A percentile compares a stretch with the other conserved stretches of the same genome.
These are phyloP conservation scores for Fibroporia radiculosa DNA, from an alignment of 768 basidiomycete genomes.

Conservation along the genomic window DNA sequence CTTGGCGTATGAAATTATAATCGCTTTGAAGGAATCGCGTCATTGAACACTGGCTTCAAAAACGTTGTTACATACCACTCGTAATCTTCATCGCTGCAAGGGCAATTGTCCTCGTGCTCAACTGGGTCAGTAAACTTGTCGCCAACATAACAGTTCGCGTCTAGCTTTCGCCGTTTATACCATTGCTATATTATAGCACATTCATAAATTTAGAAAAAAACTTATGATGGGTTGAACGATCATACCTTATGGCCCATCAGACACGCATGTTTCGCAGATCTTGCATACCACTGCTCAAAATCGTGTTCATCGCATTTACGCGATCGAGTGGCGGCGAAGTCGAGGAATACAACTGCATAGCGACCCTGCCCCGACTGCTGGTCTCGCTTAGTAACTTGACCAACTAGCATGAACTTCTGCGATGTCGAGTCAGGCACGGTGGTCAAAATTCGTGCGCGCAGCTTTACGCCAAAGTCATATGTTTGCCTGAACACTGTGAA, in stretches of 20 bases:
- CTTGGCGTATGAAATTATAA: slow-evolving; percentile 79
- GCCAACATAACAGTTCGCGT: slow-evolving; percentile 85
- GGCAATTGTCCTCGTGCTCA: slow-evolving; percentile 73
- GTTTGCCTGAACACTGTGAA: slow-evolving; percentile 69
- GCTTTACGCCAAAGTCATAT: slow-evolving; percentile 58
- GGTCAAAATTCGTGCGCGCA: slow-evolving; percentile 72
- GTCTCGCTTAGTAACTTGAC: slow-evolving; percentile 59
- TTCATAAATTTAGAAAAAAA: neutral
- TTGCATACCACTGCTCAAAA: slow-evolving; percentile 85
- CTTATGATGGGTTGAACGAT: neutral
- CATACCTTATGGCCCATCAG: slow-evolving; percentile 85
- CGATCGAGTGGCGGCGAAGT: slow-evolving; percentile 65
- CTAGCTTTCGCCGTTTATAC: slow-evolving; percentile 77
- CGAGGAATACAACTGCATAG: slow-evolving; percentile 71
- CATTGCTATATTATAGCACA: slow-evolving; percentile 64
- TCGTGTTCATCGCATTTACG: slow-evolving; percentile 66
- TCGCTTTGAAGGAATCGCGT: slow-evolving; percentile 42
- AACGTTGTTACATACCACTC: slow-evolving; percentile 66
- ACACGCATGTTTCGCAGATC: slow-evolving; percentile 60
- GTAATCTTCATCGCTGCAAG: slow-evolving; percentile 81
- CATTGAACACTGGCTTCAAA: neutral
- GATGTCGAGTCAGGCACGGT: slow-evolving; percentile 94
- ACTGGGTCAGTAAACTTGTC: slow-evolving; percentile 86
- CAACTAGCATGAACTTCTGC: slow-evolving; percentile 90
- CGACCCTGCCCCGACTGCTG: slow-evolving; percentile 43